These are phyloP conservation scores for Colletotrichum limetticola DNA, from an alignment of 2,329 filamentous ascomycete genomes.

Conservation along the genomic window DNA sequence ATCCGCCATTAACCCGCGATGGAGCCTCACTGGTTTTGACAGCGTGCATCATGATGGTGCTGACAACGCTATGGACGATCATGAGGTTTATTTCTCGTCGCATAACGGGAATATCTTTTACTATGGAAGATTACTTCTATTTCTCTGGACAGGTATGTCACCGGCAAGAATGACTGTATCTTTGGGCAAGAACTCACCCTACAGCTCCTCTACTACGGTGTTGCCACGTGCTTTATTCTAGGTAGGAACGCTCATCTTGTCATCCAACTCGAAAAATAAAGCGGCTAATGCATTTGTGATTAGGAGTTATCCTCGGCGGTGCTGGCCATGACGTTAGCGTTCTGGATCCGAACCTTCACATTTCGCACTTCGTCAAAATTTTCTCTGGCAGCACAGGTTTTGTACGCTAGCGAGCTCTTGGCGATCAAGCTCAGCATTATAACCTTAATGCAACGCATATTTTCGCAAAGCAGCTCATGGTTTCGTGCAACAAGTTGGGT, in stretches of 20 bases:
- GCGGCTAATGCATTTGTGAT: neutral
- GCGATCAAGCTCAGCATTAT: too few relatives aligned
- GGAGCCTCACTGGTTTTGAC: slow-evolving; percentile 5
- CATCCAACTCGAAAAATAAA: neutral
- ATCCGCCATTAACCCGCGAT: neutral
- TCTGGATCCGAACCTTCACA: neutral
- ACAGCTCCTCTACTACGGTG: slow-evolving; percentile 3
- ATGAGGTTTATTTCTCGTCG: neutral
- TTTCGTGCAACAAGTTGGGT: too few relatives aligned
- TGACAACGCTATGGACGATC: slow-evolving; percentile 1
- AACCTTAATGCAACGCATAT: too few relatives aligned
- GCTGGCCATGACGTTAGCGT: slow-evolving; percentile 7
- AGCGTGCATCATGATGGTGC: neutral
- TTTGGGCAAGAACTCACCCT: too few relatives aligned
- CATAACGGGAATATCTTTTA: neutral
- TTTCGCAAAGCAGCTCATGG: too few relatives aligned
- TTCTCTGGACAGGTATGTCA: neutral
- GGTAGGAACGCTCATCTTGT: neutral
- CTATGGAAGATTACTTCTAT: slow-evolving; percentile 6
- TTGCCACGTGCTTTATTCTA: neutral
- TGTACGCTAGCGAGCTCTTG: too few relatives aligned
- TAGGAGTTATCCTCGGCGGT: slow-evolving; percentile 1
- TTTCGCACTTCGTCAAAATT: neutral
- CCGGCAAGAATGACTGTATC: neutral
- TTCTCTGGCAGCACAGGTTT: slow-evolving; percentile 1